These are phyloP conservation scores for Leccinum truebloodii DNA, from an alignment of 768 basidiomycete species.

Conservation along the genomic window DNA sequence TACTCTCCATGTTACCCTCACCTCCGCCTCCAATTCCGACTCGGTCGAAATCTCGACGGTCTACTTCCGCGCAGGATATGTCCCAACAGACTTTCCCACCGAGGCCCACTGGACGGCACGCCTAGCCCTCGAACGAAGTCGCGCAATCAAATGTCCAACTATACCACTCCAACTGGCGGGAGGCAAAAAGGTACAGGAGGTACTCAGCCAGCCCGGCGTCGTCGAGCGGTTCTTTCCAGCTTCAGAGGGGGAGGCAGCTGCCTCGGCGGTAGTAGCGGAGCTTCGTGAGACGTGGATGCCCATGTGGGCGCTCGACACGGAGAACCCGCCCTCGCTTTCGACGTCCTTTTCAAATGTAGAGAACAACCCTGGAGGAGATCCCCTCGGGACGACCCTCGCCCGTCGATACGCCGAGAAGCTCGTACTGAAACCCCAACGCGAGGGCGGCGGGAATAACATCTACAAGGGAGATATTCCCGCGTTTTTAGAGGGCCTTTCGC, in stretches of 20 bases:
- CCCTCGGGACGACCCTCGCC: conserved; percentile 25
- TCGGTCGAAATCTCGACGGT: conserved; percentile 77
- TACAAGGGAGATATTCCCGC: conserved; percentile 81
- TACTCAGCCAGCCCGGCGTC: conserved; percentile 69
- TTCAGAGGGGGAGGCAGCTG: conserved; percentile 19
- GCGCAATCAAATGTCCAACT: conserved; percentile 90
- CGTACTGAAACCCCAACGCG: conserved; percentile 96
- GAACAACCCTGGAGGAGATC: conserved; percentile 9
- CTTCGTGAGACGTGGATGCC: conserved; percentile 81
- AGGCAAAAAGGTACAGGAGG: conserved; percentile 94
- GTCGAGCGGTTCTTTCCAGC: conserved; percentile 72
- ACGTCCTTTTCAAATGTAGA: not conserved
- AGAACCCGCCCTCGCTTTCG: not conserved
- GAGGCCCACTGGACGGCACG: conserved; percentile 69
- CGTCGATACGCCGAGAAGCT: conserved; percentile 46
- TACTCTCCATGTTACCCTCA: conserved; percentile 39
- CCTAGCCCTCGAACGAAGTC: conserved; percentile 74
- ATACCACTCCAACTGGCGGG: conserved; percentile 94
- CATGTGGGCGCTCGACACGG: conserved; percentile 75
- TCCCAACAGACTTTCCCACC: conserved; percentile 76
- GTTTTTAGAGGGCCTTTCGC: conserved; percentile 66
- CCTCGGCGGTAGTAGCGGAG: conserved; percentile 43
- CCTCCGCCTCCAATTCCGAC: conserved; percentile 10
- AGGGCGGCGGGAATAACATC: conserved; percentile 97
- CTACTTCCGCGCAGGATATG: conserved; percentile 91